Evolutionary conservation across 257 asterid species (phyloP), one percentile per base, ranked within the genome.

Genomic region (Solanum microdontum): DNA sequence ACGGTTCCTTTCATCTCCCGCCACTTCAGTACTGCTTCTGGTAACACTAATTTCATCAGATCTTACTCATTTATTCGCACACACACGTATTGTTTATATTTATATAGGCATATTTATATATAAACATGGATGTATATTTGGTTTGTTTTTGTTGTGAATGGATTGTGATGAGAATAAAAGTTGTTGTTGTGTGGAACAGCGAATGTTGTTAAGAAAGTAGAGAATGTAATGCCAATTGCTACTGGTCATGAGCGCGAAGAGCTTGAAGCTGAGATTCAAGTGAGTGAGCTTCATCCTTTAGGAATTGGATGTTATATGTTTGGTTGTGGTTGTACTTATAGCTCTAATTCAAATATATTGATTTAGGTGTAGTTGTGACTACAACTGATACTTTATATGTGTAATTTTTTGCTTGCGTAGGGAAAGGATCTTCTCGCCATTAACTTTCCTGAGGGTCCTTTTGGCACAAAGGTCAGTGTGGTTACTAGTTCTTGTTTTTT

Each of bases 231-330:
- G 96, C 99, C 99, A 62, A 97, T 95, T 92, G 98, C 98, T 24
- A 97, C 99, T 84, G 99, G 98, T 75, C 99, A 97, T 40, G 99
- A 97, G 89, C 95, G 98, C 21, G 99, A 97, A 90, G 98, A 97
- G 92, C 95, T 96, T 82, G 94, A 93, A 88, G 99, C 99, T 34
- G 96, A 93, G 91, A 94, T 95, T 87, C 88, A 94, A 88, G 99
- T 94, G 89, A 91, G 95, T 91, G 7, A 80, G 36, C 62, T 28
- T 80, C 15, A 80, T 80, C 40, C 68, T 45, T 17, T 45, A 45
- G 28, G 40, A 45, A 28, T 80, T 80, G 2, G 39, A 45, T 45
- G 68, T 9, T 28, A 48, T 48, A 45, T 80, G 69, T 48, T 80
- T 80, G 68, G 26, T 28, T 48, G 26, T 80, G 85, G 39, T 80